A percentile compares a stretch with the other conserved stretches of the same genome.
These are phyloP conservation scores for Neltuma alba DNA, from an alignment of 306 rosid genomes.

Conservation along the genomic window DNA sequence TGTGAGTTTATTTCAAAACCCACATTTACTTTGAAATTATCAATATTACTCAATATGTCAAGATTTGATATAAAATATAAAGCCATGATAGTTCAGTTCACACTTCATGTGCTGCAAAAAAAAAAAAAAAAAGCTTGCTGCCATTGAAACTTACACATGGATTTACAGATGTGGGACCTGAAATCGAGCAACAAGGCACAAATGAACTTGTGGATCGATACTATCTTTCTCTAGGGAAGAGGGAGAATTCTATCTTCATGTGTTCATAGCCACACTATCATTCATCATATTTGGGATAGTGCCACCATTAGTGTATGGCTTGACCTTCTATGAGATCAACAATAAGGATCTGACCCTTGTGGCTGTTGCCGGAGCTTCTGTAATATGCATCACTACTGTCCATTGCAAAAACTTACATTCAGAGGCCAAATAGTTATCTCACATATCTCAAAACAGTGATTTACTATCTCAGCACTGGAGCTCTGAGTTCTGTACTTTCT, in stretches of 20 bases:
- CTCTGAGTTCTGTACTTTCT: conserved; percentile 55
- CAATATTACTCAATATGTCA: background rate
- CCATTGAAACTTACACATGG: conserved; percentile 11
- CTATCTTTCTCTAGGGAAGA: conserved; percentile 51
- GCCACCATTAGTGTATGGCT: conserved; percentile 73
- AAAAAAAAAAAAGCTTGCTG: background rate
- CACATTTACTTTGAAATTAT: background rate
- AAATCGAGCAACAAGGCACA: conserved; percentile 39
- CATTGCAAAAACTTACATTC: conserved; percentile 52
- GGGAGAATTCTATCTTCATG: conserved; percentile 60
- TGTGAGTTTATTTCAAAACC: conserved; percentile 49
- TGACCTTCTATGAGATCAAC: conserved; percentile 60
- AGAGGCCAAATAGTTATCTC: conserved; percentile 39
- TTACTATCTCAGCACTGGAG: conserved; percentile 51
- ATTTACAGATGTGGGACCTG: conserved; percentile 62
- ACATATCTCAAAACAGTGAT: conserved; percentile 52
- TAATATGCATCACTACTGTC: conserved; percentile 73
- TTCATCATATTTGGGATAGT: conserved; percentile 71
- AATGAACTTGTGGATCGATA: conserved; percentile 45
- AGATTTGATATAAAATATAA: background rate
- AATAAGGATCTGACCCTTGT: conserved; percentile 62
- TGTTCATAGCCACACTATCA: conserved; percentile 52
- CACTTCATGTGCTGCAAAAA: background rate
- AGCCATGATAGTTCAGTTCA: background rate
- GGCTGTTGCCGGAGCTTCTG: conserved; percentile 74